A percentile compares a stretch with the other conserved stretches of the same genome.
Evolutionary conservation across 2,329 filamentous ascomycete species (phyloP).

Genomic region (Thermomyces lanuginosus): DNA sequence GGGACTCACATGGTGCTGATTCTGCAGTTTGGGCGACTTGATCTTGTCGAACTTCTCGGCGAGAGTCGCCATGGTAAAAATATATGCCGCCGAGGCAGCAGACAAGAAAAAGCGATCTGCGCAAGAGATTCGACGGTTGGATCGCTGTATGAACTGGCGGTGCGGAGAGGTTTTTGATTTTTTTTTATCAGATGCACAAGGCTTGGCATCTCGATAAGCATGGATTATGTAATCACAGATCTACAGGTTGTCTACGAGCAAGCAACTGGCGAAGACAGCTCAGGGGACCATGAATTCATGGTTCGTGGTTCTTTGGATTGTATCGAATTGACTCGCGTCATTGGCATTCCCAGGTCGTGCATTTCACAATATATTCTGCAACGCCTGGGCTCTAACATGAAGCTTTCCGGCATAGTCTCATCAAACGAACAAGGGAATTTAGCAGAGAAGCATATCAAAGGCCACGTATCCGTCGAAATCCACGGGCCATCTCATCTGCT

Average conservation of each 20-base stretch:
- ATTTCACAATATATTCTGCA: constrained; percentile 41
- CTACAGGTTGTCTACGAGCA: not conserved
- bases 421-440: too few species aligned
- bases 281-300: too few species aligned
- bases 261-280: too few species aligned
- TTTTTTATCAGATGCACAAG: constrained; percentile 16
- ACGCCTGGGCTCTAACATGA: constrained; percentile 10
- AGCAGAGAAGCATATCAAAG: too few species aligned
- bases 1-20: constrained; percentile 64
- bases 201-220: constrained; percentile 14
- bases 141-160: constrained; percentile 8
- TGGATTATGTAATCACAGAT: constrained; percentile 9
- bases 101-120: constrained; percentile 3
- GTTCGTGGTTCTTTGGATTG: too few species aligned
- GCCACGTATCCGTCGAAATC: too few species aligned
- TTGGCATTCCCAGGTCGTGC: constrained; percentile 14
- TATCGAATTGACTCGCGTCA: not conserved
- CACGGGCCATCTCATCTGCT: not conserved
- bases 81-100: constrained; percentile 11
- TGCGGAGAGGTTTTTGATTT: constrained; percentile 10
- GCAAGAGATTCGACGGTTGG: constrained; percentile 9
- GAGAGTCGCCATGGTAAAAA: constrained; percentile 41
- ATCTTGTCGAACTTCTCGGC: constrained; percentile 95
- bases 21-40: constrained; percentile 88
- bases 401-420: too few species aligned